Evolutionary conservation across 139 green algal species (phyloP).

Genomic region (Coelastrella sp.): DNA sequence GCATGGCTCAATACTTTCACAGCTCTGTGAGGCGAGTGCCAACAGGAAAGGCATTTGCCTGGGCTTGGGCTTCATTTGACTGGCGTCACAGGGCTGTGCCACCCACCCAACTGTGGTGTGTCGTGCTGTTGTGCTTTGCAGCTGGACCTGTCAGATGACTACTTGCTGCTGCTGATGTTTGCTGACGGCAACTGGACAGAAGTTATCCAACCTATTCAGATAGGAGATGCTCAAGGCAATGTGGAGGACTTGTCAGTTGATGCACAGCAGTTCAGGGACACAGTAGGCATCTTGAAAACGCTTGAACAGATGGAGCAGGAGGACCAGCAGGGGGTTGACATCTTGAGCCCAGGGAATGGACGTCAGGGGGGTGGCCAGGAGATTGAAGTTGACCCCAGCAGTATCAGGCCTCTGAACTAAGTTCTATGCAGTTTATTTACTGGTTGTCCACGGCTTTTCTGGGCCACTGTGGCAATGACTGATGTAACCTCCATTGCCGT

Average conservation of each 20-base stretch:
- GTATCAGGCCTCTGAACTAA: neutral
- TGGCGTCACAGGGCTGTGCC: neutral
- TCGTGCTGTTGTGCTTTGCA: slow-evolving; percentile 41
- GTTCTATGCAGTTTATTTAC: too few relatives aligned
- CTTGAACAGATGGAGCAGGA: slow-evolving; percentile 2
- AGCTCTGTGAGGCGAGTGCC: too few relatives aligned
- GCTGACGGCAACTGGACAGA: slow-evolving; percentile 58
- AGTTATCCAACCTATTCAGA: slow-evolving; percentile 29
- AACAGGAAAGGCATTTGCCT: too few relatives aligned
- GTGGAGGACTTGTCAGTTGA: neutral
- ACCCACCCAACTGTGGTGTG: neutral
- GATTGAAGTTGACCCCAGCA: neutral
- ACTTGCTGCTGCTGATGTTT: slow-evolving; percentile 65
- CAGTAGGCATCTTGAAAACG: slow-evolving; percentile 29
- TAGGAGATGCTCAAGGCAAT: neutral
- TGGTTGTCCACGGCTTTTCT: too few relatives aligned
- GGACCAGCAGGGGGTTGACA: neutral
- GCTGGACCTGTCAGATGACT: slow-evolving; percentile 69
- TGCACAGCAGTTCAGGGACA: slow-evolving; percentile 43
- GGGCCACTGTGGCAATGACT: too few relatives aligned
- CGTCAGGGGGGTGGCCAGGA: neutral
- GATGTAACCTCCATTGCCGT: too few relatives aligned
- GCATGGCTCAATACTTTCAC: too few relatives aligned
- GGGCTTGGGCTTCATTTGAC: too few relatives aligned
- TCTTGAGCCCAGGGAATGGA: neutral